phyloP scores from a whole-genome alignment of 768 basidiomycete genomes.

The Kwoniella europaea region DNA sequence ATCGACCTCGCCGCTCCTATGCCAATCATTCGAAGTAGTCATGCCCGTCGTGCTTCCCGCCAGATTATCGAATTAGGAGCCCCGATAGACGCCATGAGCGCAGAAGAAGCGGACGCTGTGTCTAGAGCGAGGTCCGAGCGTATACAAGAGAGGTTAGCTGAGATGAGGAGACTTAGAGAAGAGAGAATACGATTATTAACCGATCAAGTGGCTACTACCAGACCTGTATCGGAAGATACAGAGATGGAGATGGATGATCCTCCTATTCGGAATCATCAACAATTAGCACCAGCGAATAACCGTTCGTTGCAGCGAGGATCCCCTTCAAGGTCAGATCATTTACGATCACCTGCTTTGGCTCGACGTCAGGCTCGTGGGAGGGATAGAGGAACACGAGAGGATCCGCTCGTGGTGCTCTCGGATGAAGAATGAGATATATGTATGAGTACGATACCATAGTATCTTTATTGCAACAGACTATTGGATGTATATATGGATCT shows the following conservation, averaged over 20 bases:
- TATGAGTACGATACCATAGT: background rate
- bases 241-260: background rate
- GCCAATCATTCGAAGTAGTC: constrained; percentile 16
- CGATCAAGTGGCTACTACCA: constrained; percentile 3
- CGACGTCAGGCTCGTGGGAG: constrained; percentile 36
- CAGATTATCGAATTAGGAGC: constrained; percentile 39
- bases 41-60: constrained; percentile 42
- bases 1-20: constrained; percentile 28
- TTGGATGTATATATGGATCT: background rate
- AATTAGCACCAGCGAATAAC: background rate
- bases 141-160: constrained; percentile 15
- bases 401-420: constrained; percentile 36
- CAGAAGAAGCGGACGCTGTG: constrained; percentile 30
- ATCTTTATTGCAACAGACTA: background rate
- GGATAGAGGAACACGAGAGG: constrained; percentile 33
- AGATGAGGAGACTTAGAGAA: constrained; percentile 36
- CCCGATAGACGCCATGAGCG: constrained; percentile 27
- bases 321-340: background rate
- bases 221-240: background rate
- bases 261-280: background rate
- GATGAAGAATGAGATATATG: constrained; percentile 30
- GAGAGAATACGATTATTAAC: constrained; percentile 9
- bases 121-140: constrained; percentile 2
- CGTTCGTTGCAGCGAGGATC: background rate
- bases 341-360: constrained; percentile 21